Conservation (phyloP, 768 basidiomycete species). For the Termitomyces sp. region DNA sequence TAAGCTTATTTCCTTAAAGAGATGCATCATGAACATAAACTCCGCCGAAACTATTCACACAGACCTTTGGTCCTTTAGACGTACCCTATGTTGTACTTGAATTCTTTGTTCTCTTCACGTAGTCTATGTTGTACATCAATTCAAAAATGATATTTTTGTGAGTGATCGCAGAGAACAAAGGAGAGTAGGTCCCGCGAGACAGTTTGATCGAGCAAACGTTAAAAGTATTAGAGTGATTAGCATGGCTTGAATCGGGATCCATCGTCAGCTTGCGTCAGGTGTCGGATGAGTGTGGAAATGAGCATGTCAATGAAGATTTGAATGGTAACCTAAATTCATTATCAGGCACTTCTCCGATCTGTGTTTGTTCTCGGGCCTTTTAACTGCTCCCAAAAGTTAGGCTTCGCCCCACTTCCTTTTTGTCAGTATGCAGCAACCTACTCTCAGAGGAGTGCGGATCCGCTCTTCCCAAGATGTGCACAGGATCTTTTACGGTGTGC, state of each 20-base stretch:
- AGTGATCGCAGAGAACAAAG: neutral
- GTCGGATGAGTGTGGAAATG: conserved; percentile 7
- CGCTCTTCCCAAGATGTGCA: conserved; percentile 76
- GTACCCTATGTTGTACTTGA: too few species aligned
- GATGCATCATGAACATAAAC: conserved; percentile 13
- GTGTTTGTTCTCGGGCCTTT: conserved; percentile 1
- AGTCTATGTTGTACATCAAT: too few species aligned
- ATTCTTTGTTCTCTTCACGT: neutral
- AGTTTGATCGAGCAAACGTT: conserved; percentile 13
- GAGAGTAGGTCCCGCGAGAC: neutral
- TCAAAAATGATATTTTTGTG: neutral
- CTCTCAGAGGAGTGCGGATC: conserved; percentile 67
- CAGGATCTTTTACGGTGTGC: conserved; percentile 73
- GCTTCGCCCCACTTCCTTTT: neutral
- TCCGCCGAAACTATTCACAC: conserved; percentile 14
- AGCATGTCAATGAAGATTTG: conserved; percentile 7
- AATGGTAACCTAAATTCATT: conserved; percentile 19
- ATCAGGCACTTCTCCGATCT: conserved; percentile 11
- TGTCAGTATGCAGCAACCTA: conserved; percentile 54
- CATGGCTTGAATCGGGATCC: conserved; percentile 35
- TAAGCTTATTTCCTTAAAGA: conserved; percentile 14
- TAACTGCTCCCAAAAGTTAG: neutral
- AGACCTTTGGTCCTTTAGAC: neutral
- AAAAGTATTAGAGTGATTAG: conserved; percentile 52
- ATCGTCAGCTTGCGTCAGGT: neutral